Percentiles rank a stretch among this genome's conserved stretches.
These are phyloP conservation scores for Theobroma cacao DNA, from an alignment of 345 rosid species.

Conservation along the genomic window DNA sequence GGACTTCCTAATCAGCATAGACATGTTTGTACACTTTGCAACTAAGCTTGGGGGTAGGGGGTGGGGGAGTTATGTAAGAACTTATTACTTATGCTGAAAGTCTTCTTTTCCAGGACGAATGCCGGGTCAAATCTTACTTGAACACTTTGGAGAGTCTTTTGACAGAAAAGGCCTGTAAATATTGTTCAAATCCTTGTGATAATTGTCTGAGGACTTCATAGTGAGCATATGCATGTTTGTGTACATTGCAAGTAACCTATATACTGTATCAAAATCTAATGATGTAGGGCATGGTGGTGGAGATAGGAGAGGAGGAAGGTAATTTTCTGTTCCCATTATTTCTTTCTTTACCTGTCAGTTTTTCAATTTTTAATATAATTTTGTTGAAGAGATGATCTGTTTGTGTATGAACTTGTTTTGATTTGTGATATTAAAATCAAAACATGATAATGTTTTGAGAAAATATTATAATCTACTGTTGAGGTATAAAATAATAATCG, in stretches of 20 bases:
- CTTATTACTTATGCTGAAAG: slow-evolving; percentile 4
- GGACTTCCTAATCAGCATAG: slow-evolving; percentile 30
- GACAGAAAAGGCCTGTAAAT: slow-evolving; percentile 58
- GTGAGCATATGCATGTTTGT: slow-evolving; percentile 19
- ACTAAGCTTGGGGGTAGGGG: too few relatives aligned
- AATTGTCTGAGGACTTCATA: slow-evolving; percentile 55
- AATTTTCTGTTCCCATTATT: neutral
- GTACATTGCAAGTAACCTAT: neutral
- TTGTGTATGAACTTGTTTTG: neutral
- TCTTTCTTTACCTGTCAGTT: neutral
- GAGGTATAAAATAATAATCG: too few relatives aligned
- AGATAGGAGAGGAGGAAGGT: neutral
- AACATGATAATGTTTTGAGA: neutral
- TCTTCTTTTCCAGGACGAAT: slow-evolving; percentile 52
- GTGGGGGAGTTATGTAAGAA: too few relatives aligned
- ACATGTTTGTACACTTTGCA: neutral
- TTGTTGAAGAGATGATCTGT: neutral
- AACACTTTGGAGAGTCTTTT: slow-evolving; percentile 77
- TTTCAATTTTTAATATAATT: neutral
- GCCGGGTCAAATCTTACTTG: slow-evolving; percentile 72
- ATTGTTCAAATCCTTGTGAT: slow-evolving; percentile 70
- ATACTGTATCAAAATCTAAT: neutral
- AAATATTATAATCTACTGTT: too few relatives aligned
- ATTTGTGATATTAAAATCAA: neutral
- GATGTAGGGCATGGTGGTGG: neutral